These are phyloP conservation scores for Taphrina confusa DNA, from an alignment of 1,139 yeast genomes.

Conservation along the genomic window DNA sequence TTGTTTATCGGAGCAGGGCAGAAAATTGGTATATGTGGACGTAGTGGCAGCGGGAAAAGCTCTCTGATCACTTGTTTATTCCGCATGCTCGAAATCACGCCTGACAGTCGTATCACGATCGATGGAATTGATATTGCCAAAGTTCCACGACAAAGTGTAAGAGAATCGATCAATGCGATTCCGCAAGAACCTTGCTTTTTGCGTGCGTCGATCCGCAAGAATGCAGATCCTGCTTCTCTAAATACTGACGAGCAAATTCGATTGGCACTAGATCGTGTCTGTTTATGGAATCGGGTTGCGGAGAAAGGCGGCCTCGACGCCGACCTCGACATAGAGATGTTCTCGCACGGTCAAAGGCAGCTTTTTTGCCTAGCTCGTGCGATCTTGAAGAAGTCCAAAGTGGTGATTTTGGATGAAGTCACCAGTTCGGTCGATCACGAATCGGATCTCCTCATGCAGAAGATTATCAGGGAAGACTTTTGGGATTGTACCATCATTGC, in stretches of 20 bases:
- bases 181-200: slow-evolving; percentile 98
- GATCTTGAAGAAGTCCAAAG: slow-evolving; percentile 58
- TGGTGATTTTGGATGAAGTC: slow-evolving; percentile 66
- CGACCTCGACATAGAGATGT: slow-evolving; percentile 63
- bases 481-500: slow-evolving; percentile 67
- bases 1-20: slow-evolving; percentile 75
- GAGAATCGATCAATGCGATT: slow-evolving; percentile 82
- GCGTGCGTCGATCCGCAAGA: slow-evolving; percentile 84
- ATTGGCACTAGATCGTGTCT: slow-evolving; percentile 49
- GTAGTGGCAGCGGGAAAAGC: slow-evolving; percentile 97
- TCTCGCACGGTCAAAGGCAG: slow-evolving; percentile 59
- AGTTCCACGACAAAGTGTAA: slow-evolving; percentile 79
- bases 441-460: slow-evolving; percentile 67
- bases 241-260: slow-evolving; percentile 70
- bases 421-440: slow-evolving; percentile 68
- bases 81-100: slow-evolving; percentile 79
- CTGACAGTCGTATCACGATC: slow-evolving; percentile 66
- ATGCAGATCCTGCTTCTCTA: slow-evolving; percentile 77
- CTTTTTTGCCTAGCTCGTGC: slow-evolving; percentile 67
- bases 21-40: slow-evolving; percentile 92
- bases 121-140: slow-evolving; percentile 68
- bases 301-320: slow-evolving; percentile 69
- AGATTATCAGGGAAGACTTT: slow-evolving; percentile 53
- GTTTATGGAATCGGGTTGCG: slow-evolving; percentile 56
- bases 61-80: slow-evolving; percentile 86